phyloP scores from a whole-genome alignment of 768 basidiomycete species.

The Calocera cornea region DNA sequence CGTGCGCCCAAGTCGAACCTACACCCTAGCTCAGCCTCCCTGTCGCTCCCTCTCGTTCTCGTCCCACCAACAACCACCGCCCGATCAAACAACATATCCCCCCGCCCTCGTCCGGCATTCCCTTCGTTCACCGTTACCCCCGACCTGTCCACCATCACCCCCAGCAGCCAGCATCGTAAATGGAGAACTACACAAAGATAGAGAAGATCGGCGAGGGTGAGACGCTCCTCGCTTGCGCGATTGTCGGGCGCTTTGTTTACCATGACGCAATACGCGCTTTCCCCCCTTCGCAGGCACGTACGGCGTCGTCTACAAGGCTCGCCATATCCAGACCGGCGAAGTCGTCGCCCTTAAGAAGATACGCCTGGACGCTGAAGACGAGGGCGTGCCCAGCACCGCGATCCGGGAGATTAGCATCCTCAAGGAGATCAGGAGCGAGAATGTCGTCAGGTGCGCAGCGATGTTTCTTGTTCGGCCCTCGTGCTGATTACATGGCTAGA shows the following conservation, averaged over 20 bases:
- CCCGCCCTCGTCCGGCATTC: neutral
- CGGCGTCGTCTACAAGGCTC: constrained; percentile 96
- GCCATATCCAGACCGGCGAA: constrained; percentile 59
- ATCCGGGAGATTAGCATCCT: constrained; percentile 95
- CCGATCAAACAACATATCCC: neutral
- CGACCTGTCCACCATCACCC: neutral
- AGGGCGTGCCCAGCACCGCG: constrained; percentile 94
- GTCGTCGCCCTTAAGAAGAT: constrained; percentile 99
- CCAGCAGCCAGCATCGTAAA: neutral
- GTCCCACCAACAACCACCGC: neutral
- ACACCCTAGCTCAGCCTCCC: neutral
- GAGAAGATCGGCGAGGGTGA: constrained; percentile 85
- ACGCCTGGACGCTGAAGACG: constrained; percentile 92
- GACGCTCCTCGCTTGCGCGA: constrained; percentile 28
- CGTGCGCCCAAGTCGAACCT: neutral
- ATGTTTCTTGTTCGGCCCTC: neutral
- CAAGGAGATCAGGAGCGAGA: constrained; percentile 92
- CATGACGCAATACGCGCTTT: neutral
- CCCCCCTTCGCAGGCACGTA: constrained; percentile 59
- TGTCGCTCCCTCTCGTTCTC: neutral
- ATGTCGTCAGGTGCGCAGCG: constrained; percentile 62
- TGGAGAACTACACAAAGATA: constrained; percentile 79
- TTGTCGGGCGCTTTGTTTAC: constrained; percentile 6
- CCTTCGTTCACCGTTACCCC: neutral
- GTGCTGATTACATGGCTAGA: constrained; percentile 31